These are phyloP conservation scores for Claviceps humidiphila DNA, from an alignment of 2,329 filamentous ascomycete species.

Conservation along the genomic window DNA sequence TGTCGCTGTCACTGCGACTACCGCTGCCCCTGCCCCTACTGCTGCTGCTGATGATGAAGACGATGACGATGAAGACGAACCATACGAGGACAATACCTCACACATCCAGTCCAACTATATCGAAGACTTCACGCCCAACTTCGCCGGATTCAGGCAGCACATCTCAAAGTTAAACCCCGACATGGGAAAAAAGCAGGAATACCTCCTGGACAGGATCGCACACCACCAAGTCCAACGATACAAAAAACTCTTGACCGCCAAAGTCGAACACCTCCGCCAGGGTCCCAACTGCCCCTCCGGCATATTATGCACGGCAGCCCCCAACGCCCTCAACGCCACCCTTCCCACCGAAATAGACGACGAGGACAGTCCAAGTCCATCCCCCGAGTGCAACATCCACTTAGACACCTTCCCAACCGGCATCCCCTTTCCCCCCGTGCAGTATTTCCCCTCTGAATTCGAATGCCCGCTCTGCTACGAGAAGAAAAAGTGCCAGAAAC, in stretches of 20 bases:
- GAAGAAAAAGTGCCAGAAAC: conserved; percentile 75
- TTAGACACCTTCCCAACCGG: conserved; percentile 65
- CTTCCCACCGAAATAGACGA: no score
- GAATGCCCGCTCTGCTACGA: conserved; percentile 83
- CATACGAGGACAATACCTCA: conserved; percentile 44
- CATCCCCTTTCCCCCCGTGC: conserved; percentile 70
- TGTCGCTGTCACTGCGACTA: background rate
- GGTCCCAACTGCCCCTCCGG: conserved; percentile 50
- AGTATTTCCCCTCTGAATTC: conserved; percentile 68
- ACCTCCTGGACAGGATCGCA: conserved; percentile 68
- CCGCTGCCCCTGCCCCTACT: background rate
- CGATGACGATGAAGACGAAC: conserved; percentile 37
- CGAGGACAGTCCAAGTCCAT: conserved; percentile 45
- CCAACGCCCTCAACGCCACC: no score
- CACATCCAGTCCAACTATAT: conserved; percentile 50
- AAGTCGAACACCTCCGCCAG: conserved; percentile 54
- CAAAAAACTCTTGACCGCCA: conserved; percentile 58
- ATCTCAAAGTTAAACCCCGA: conserved; percentile 62
- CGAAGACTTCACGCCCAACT: conserved; percentile 56
- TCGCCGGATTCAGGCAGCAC: conserved; percentile 65
- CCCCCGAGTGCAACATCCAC: conserved; percentile 54
- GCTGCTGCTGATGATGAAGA: background rate
- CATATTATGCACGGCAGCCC: conserved; percentile 43
- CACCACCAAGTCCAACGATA: conserved; percentile 70
- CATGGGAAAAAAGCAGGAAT: conserved; percentile 40